phyloP scores from a whole-genome alignment of 345 rosid genomes.

The Erysimum cheiranthoides region DNA sequence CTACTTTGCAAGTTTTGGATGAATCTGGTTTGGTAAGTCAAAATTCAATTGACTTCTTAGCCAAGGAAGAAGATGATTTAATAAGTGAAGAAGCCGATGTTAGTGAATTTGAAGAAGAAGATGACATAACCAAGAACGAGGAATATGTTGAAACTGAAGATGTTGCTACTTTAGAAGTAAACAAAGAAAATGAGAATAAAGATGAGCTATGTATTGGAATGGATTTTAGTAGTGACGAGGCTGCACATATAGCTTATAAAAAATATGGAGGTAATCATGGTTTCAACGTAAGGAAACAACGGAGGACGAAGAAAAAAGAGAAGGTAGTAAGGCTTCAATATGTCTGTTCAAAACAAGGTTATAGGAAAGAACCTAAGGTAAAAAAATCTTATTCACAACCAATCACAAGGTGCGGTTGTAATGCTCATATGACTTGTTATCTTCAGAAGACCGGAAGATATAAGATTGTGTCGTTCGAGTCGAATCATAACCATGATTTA shows the following conservation, averaged over 20 bases:
- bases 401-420: constrained; percentile 12
- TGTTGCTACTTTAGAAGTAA: background rate
- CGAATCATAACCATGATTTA: constrained; percentile 23
- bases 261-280: background rate
- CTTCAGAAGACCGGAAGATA: background rate
- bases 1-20: background rate
- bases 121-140: background rate
- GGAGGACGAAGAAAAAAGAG: background rate
- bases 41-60: background rate
- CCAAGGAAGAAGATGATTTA: background rate
- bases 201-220: background rate
- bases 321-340: background rate
- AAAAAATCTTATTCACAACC: background rate
- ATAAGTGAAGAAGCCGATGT: background rate
- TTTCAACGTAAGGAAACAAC: background rate
- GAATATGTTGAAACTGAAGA: background rate
- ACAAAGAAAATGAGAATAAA: constrained; percentile 4
- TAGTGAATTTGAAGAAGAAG: constrained; percentile 3
- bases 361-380: background rate
- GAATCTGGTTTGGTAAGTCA: background rate
- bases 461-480: background rate
- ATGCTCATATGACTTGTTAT: constrained; percentile 10
- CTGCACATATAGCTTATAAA: background rate
- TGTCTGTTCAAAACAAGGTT: constrained; percentile 18
- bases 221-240: background rate